phyloP scores from a whole-genome alignment of 371 early-diverging fungal genomes.

The Mycotypha africana region DNA sequence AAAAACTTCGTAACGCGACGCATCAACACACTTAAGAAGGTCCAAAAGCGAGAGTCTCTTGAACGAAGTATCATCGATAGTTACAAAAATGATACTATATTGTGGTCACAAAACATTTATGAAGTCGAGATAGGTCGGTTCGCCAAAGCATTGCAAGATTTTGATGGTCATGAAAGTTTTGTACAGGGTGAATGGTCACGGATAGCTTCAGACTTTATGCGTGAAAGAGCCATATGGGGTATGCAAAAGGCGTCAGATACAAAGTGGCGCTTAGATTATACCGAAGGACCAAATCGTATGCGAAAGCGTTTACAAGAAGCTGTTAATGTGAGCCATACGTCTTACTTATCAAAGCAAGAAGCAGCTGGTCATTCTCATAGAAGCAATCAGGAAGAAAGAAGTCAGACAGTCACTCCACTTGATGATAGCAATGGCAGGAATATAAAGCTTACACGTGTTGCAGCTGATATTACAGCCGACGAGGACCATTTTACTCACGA shows the following conservation, averaged over 20 bases:
- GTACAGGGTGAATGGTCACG: conserved; percentile 65
- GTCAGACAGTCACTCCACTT: too few species aligned
- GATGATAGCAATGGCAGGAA: too few species aligned
- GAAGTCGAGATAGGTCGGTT: conserved; percentile 56
- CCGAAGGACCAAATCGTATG: conserved; percentile 63
- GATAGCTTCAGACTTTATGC: conserved; percentile 40
- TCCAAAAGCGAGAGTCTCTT: conserved; percentile 40
- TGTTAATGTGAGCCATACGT: conserved; percentile 17
- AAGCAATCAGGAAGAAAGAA: background rate
- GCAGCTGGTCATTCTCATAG: background rate
- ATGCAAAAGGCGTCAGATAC: conserved; percentile 19
- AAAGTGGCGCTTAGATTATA: conserved; percentile 72
- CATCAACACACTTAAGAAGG: conserved; percentile 50
- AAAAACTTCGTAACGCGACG: conserved; percentile 43
- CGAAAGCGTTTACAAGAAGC: conserved; percentile 46
- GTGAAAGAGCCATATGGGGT: conserved; percentile 68
- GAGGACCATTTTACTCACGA: conserved; percentile 7
- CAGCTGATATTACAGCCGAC: conserved; percentile 6
- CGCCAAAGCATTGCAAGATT: conserved; percentile 58
- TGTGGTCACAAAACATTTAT: conserved; percentile 60
- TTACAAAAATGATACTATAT: conserved; percentile 48
- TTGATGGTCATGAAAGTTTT: conserved; percentile 56
- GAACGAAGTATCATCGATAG: conserved; percentile 52
- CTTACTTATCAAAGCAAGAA: conserved; percentile 50
- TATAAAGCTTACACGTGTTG: too few species aligned